Evolutionary conservation across 2,329 filamentous ascomycete species (phyloP).

Genomic region (Colletotrichum sp.): DNA sequence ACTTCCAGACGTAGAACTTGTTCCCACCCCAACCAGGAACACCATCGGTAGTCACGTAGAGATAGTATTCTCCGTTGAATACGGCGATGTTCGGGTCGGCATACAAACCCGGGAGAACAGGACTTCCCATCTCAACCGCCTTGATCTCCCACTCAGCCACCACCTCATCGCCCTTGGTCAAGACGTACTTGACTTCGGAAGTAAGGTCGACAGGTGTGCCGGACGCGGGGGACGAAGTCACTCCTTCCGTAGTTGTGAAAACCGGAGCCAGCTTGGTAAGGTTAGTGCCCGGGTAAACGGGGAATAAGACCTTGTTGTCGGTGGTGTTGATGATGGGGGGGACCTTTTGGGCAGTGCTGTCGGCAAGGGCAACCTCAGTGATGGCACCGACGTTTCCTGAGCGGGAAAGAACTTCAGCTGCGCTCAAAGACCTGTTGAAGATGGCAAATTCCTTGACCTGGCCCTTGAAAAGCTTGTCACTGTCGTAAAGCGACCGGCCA

Average conservation of each 20-base stretch:
- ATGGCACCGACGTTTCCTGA: slow-evolving; percentile 16
- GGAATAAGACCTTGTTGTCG: slow-evolving; percentile 20
- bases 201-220: slow-evolving; percentile 23
- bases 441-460: slow-evolving; percentile 25
- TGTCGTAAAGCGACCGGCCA: slow-evolving; percentile 25
- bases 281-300: slow-evolving; percentile 24
- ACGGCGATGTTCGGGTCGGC: slow-evolving; percentile 54
- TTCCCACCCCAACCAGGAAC: slow-evolving; percentile 49
- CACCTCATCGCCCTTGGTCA: slow-evolving; percentile 2
- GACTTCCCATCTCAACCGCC: slow-evolving; percentile 31
- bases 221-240: slow-evolving; percentile 22
- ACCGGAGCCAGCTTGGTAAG: slow-evolving; percentile 22
- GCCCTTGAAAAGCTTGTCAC: slow-evolving; percentile 26
- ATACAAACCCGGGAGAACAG: slow-evolving; percentile 42
- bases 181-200: slow-evolving; percentile 19
- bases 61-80: slow-evolving; percentile 49
- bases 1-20: slow-evolving; percentile 54
- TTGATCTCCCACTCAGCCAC: slow-evolving; percentile 18
- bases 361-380: slow-evolving; percentile 14
- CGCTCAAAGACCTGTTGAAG: slow-evolving; percentile 26
- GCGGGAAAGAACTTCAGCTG: slow-evolving; percentile 19
- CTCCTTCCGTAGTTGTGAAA: slow-evolving; percentile 22
- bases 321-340: slow-evolving; percentile 22
- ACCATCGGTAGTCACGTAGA: slow-evolving; percentile 53
- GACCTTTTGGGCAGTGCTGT: slow-evolving; percentile 19